These are phyloP conservation scores for Microdochium trichocladiopsis DNA, from an alignment of 2,329 filamentous ascomycete species.

Conservation along the genomic window DNA sequence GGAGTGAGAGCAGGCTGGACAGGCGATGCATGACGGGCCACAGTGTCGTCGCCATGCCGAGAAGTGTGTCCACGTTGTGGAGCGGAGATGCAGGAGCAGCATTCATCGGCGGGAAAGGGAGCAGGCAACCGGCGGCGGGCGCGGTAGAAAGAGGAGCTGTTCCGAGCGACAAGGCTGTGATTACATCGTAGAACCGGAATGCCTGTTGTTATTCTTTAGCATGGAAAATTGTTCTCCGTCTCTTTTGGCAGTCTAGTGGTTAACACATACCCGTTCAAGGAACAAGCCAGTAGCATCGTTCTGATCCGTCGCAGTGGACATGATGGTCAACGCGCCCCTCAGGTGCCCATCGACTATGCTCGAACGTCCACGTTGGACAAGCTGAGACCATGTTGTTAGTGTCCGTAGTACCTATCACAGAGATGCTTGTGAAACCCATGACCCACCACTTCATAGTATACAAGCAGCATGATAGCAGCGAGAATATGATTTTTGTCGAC, in stretches of 20 bases:
- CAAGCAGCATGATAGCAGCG: constrained; percentile 52
- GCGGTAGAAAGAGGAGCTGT: constrained; percentile 47
- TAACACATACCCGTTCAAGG: constrained; percentile 43
- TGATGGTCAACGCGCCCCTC: constrained; percentile 55
- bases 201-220: constrained; percentile 33
- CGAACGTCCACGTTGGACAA: constrained; percentile 52
- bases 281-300: constrained; percentile 46
- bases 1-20: constrained; percentile 46
- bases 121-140: constrained; percentile 36
- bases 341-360: constrained; percentile 56
- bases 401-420: too few relatives aligned
- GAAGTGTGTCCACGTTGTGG: constrained; percentile 48
- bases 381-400: constrained; percentile 26
- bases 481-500: constrained; percentile 50
- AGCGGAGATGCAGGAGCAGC: constrained; percentile 35
- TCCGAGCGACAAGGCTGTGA: constrained; percentile 54
- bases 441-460: constrained; percentile 59
- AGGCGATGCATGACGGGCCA: constrained; percentile 59
- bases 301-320: constrained; percentile 38
- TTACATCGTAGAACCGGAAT: constrained; percentile 60
- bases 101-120: constrained; percentile 39
- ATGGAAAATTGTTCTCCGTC: background rate
- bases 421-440: background rate
- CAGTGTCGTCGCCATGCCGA: constrained; percentile 54
- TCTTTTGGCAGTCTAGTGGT: background rate